phyloP scores from a whole-genome alignment of 352 stramenopile genomes.

The Chrysophaeum taylorii region DNA sequence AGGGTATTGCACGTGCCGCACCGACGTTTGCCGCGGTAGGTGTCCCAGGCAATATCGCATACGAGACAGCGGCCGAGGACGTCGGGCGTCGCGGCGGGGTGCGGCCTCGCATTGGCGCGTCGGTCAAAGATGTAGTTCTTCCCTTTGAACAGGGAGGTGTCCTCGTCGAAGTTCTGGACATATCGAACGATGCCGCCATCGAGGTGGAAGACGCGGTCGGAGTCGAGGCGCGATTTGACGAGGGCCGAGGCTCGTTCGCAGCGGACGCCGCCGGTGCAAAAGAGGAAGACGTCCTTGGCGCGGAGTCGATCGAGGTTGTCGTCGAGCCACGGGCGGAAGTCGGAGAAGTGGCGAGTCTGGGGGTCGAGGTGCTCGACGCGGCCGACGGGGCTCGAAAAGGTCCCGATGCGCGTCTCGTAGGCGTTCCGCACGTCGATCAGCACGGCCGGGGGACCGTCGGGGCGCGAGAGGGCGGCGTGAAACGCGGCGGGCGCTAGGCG shows the following conservation, averaged over 20 bases:
- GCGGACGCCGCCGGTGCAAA: slow-evolving; percentile 38
- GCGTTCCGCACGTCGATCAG: slow-evolving; percentile 29
- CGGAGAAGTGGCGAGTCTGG: slow-evolving; percentile 29
- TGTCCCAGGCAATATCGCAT: background rate
- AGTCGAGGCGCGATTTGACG: slow-evolving; percentile 23
- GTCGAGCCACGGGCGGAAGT: slow-evolving; percentile 30
- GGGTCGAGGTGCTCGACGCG: slow-evolving; percentile 12
- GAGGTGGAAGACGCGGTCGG: slow-evolving; percentile 29
- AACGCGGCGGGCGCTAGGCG: background rate
- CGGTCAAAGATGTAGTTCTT: slow-evolving; percentile 44
- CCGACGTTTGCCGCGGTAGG: background rate
- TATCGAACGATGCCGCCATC: slow-evolving; percentile 42
- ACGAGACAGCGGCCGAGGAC: background rate
- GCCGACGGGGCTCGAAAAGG: slow-evolving; percentile 16
- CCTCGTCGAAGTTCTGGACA: slow-evolving; percentile 26
- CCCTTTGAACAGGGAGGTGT: slow-evolving; percentile 28
- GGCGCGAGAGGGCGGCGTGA: background rate
- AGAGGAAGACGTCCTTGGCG: slow-evolving; percentile 37
- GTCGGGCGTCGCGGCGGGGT: background rate
- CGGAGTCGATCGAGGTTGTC: slow-evolving; percentile 18
- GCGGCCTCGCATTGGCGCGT: slow-evolving; percentile 13
- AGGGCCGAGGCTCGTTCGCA: slow-evolving; percentile 37
- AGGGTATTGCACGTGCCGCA: background rate
- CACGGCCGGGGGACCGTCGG: background rate
- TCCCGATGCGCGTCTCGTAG: slow-evolving; percentile 27